Percentiles rank a stretch among this genome's conserved stretches.
phyloP scores from a whole-genome alignment of 2,329 filamentous ascomycete genomes.

The Alternaria sp. region DNA sequence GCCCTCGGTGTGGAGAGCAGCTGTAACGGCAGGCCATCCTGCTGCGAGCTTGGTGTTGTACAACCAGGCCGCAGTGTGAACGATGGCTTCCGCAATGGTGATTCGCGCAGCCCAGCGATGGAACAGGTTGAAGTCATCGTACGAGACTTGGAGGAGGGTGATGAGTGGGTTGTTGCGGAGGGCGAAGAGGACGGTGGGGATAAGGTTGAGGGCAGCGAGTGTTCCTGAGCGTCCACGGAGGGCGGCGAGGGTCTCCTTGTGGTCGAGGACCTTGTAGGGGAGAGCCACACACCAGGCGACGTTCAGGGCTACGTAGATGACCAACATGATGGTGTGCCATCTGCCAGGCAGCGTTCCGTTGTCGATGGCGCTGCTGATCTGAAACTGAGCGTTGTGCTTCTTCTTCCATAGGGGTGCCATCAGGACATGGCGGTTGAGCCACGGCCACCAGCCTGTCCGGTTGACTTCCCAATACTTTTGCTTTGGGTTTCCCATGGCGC shows the following conservation, averaged over 20 bases:
- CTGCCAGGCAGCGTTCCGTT: conserved; percentile 81
- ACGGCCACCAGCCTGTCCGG: conserved; percentile 58
- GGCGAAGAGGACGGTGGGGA: conserved; percentile 87
- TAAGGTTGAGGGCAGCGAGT: conserved; percentile 86
- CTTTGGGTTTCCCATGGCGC: conserved; percentile 51
- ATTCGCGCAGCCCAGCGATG: conserved; percentile 84
- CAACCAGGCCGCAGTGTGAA: conserved; percentile 76
- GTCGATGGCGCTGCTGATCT: conserved; percentile 70
- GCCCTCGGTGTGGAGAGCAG: conserved; percentile 61
- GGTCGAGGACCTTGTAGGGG: conserved; percentile 59
- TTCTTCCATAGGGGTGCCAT: conserved; percentile 76
- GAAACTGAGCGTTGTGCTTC: conserved; percentile 77
- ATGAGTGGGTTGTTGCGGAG: conserved; percentile 95
- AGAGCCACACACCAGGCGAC: conserved; percentile 77
- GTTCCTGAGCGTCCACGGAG: conserved; percentile 85
- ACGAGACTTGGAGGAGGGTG: conserved; percentile 79
- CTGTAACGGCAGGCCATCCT: conserved; percentile 65
- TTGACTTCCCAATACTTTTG: conserved; percentile 57
- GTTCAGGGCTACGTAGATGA: conserved; percentile 74
- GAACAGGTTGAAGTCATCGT: conserved; percentile 93
- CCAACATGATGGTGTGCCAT: conserved; percentile 73
- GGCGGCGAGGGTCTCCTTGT: conserved; percentile 72
- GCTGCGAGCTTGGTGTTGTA: conserved; percentile 67
- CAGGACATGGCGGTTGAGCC: conserved; percentile 67
- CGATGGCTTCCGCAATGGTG: conserved; percentile 70